phyloP scores from a whole-genome alignment of 768 basidiomycete species.

The Podaxis sp. region DNA sequence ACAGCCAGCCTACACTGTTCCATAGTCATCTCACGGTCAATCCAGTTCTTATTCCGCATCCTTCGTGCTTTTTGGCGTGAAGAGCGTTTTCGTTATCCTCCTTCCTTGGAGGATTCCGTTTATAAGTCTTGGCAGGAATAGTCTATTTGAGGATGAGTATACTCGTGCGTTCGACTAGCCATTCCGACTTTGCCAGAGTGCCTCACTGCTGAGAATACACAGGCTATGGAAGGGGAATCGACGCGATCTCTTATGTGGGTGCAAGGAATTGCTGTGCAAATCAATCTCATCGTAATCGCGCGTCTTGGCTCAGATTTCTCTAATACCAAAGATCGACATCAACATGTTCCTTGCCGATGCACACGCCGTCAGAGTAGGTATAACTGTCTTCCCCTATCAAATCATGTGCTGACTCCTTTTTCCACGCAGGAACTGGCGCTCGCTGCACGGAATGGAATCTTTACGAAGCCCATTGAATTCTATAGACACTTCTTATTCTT shows the following conservation, averaged over 20 bases:
- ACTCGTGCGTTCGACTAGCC: background rate
- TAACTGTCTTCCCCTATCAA: background rate
- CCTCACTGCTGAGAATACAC: background rate
- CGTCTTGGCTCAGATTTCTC: background rate
- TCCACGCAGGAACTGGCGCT: constrained; percentile 12
- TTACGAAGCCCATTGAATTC: constrained; percentile 15
- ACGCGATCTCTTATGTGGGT: background rate
- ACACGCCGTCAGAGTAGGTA: constrained; percentile 10
- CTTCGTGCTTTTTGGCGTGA: background rate
- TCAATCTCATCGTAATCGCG: background rate
- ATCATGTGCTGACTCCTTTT: background rate
- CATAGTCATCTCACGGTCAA: background rate
- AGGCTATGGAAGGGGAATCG: background rate
- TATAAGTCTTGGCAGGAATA: background rate
- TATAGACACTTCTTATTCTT: constrained; percentile 15
- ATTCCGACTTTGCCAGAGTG: background rate
- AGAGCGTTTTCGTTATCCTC: background rate
- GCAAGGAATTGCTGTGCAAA: background rate
- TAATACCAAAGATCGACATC: constrained; percentile 10
- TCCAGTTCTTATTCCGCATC: background rate
- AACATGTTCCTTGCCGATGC: constrained; percentile 14
- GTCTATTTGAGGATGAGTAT: background rate
- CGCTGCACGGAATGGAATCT: constrained; percentile 22
- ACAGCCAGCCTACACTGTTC: background rate
- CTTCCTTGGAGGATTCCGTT: background rate